Evolutionary conservation across 2,329 filamentous ascomycete genomes (phyloP), one percentile per base, ranked within the genome.

Genomic region (Penicillium sp.): DNA sequence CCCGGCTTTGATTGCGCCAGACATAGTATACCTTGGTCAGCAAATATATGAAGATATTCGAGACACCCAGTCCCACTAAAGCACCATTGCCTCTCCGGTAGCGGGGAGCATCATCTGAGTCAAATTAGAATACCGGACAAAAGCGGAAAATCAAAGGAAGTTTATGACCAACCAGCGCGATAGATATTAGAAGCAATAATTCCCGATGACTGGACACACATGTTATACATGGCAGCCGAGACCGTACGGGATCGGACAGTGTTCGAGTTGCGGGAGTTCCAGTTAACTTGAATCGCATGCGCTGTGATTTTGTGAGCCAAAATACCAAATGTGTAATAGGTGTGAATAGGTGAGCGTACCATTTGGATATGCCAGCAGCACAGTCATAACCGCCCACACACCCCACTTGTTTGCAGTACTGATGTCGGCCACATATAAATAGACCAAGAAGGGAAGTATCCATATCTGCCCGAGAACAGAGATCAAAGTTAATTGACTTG

Each of bases 311-410:
- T 33, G 42, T 63, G 19, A 63, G 48, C 37, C 10, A 42, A 19
- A 3, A 41, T 23, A 12, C 8, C 4, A 29, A 25, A 3, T 31
- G 10, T 40, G 29, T 5, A 45, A 29, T 9, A 37, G 21, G 3
- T n/a, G 25, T 12, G 5, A 21, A 40, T 19, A 40, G n/a, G 40
- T 23, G 37, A 52, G 50, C 38, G 25, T 58, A 73, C 71, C 61
- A 62, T 83, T 84, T 0, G 83, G 83, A 55, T 82, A 81, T 2
- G 80, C 77, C 2, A 81, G 76, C 23, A 84, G 76, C 33, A 85
- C 65, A 0, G 81, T 84, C 33, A 81, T 76, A 15, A 85, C 69
- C 0, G 73, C 71, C 72, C 79, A 86, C 2, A 79, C 75, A 1
- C 72, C 71, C 83, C 84, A 86, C 50, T 80, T 79, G 15, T 77